Evolutionary conservation across 805 yeast genomes (phyloP).

Genomic region (Vanderwaltozyma polyspora): DNA sequence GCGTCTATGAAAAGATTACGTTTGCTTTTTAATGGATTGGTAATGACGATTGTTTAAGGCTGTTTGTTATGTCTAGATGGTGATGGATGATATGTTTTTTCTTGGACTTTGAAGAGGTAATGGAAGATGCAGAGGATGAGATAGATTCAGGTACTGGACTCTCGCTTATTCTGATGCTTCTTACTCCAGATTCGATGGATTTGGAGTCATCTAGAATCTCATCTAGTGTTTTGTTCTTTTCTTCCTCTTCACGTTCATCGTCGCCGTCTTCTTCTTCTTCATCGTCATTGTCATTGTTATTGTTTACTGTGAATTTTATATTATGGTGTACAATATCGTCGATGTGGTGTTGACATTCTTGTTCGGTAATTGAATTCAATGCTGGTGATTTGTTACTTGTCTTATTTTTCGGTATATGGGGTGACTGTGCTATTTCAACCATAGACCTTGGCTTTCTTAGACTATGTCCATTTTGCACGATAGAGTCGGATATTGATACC

Average conservation of each 20-base stretch:
- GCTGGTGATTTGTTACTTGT: too few species aligned
- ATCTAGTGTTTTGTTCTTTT: neutral
- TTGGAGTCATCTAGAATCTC: neutral
- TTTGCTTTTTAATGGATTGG: too few species aligned
- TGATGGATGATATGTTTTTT: constrained; percentile 9
- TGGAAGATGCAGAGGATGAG: neutral
- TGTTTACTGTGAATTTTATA: constrained; percentile 6
- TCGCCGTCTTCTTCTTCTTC: too few species aligned
- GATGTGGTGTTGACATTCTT: constrained; percentile 1
- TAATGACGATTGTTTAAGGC: constrained; percentile 7
- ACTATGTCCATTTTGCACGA: neutral
- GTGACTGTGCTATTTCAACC: constrained; percentile 18
- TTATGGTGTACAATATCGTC: constrained; percentile 2
- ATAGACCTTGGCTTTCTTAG: constrained; percentile 13
- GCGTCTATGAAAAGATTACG: too few species aligned
- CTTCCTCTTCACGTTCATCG: constrained; percentile 3
- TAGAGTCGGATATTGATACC: neutral
- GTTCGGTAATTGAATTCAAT: too few species aligned
- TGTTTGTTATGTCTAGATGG: constrained; percentile 11
- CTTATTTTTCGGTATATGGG: constrained; percentile 2
- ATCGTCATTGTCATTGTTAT: too few species aligned
- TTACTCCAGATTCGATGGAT: too few species aligned
- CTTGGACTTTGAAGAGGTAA: neutral
- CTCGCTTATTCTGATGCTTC: neutral
- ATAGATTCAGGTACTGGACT: neutral